Evolutionary conservation across 331 rosid species (phyloP).

Genomic region (Phaseolus coccineus): DNA sequence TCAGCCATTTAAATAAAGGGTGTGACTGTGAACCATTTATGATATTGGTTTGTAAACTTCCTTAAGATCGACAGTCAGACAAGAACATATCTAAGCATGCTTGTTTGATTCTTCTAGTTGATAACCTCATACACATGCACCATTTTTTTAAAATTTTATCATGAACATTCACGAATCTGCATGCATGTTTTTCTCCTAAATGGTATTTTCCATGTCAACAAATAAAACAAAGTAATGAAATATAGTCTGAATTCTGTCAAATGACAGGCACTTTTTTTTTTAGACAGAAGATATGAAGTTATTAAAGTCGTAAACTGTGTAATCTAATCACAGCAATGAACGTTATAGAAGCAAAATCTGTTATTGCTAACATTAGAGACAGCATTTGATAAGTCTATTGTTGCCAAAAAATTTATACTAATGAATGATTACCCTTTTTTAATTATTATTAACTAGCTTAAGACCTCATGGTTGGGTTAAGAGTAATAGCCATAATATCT

Average conservation of each 20-base stretch:
- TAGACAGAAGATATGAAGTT: constrained; percentile 20
- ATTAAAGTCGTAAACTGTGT: neutral
- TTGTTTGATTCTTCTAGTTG: constrained; percentile 38
- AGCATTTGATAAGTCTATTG: constrained; percentile 1
- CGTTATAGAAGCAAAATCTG: constrained; percentile 21
- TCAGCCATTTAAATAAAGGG: constrained; percentile 24
- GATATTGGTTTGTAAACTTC: neutral
- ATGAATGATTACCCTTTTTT: neutral
- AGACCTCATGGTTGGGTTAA: constrained; percentile 17
- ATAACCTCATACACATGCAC: constrained; percentile 18
- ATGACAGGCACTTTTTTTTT: constrained; percentile 4
- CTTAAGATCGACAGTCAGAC: constrained; percentile 1
- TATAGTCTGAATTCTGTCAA: constrained; percentile 15
- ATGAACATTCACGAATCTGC: neutral
- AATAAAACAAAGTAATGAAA: constrained; percentile 3
- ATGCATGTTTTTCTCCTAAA: constrained; percentile 33
- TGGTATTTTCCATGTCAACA: constrained; percentile 17
- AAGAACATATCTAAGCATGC: constrained; percentile 21
- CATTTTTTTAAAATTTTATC: constrained; percentile 24
- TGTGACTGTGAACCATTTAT: constrained; percentile 18
- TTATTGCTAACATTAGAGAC: constrained; percentile 20
- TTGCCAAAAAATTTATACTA: constrained; percentile 8
- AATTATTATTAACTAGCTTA: constrained; percentile 14
- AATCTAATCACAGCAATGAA: constrained; percentile 14
- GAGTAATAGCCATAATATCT: constrained; percentile 5